Base-by-base conservation (phyloP, 345 rosid genomes). In the Angophora floribunda region DNA sequence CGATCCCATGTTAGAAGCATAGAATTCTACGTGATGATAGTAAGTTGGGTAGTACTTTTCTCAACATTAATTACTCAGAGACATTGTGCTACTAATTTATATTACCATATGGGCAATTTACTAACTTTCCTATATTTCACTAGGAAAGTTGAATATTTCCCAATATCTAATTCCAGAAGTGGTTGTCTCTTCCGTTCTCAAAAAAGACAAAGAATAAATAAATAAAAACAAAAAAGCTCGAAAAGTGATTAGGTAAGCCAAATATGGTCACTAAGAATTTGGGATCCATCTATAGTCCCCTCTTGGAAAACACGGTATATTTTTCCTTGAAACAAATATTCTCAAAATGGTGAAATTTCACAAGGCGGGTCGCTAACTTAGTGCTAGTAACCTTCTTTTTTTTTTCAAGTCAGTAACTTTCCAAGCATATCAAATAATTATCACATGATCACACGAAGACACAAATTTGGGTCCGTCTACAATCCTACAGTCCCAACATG, bases 141-240 rank as follows among this genome's bases (percentile, higher is more conserved):
- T 16, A 30, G 45, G 32, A 32, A 32, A 67, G 36, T 15, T 67
- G 11, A 32, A 32, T 67, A 67, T 67, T 41, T 67, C 44, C 79
- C 22, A 32, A 67, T 12, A 16, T 9, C 79, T 32, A 32, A 32
- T 12, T 67, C 22, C 45, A 67, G 21, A 32, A 67, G 41, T 16
- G 79, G 45, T 16, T 55, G 26, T 67, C 45, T 67, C 22, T 67
- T 67, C 79, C 22, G 11, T 32, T 67, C 78, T 67, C 44, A 67
- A 16, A 15, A 67, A 30, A 30, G 6, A 15, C 7, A 15, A 9
- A 2, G 2, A 24, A 22, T 0, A 63, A n/a, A 61, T 1, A 12
- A 28, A 28, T 26, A 12, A n/a, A 28, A n/a, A 28, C 17, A 63
- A n/a, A n/a, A n/a, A 63, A 67, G 21, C 11, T 67, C 10, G 11